These are phyloP conservation scores for Neocatenulostroma microsporum DNA, from an alignment of 2,329 filamentous ascomycete genomes.

Conservation along the genomic window DNA sequence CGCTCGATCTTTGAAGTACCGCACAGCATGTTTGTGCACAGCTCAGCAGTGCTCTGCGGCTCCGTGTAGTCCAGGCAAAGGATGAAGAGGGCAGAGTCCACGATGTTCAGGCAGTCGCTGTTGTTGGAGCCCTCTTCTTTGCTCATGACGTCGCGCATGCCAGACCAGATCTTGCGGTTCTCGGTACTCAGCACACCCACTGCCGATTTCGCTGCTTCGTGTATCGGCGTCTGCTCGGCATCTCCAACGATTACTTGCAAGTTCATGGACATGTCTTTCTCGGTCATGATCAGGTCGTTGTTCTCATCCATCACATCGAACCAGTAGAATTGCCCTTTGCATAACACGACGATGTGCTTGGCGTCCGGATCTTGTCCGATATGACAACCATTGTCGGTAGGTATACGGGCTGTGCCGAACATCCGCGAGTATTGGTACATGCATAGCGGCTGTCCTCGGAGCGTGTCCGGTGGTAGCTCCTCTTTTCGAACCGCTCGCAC, in stretches of 20 bases:
- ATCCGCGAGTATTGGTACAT: conserved; percentile 98
- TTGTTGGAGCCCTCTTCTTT: conserved; percentile 86
- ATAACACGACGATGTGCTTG: conserved; percentile 87
- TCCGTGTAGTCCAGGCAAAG: conserved; percentile 91
- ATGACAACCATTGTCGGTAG: conserved; percentile 88
- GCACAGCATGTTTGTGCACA: conserved; percentile 99
- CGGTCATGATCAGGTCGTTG: conserved; percentile 92
- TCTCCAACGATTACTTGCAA: conserved; percentile 88
- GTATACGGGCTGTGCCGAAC: conserved; percentile 90
- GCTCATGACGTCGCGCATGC: conserved; percentile 77
- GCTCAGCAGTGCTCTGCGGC: conserved; percentile 66
- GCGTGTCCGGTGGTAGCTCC: conserved; percentile 79
- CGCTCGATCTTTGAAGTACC: conserved; percentile 86
- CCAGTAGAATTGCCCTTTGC: conserved; percentile 96
- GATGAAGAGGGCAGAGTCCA: conserved; percentile 88
- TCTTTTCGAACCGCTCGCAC: conserved; percentile 88
- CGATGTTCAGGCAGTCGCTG: conserved; percentile 87
- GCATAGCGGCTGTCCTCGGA: conserved; percentile 77
- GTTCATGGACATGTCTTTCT: conserved; percentile 86
- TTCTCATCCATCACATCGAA: conserved; percentile 96
- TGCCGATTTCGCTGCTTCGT: conserved; percentile 91
- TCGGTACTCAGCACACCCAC: conserved; percentile 91
- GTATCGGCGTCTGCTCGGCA: conserved; percentile 78
- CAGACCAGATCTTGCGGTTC: conserved; percentile 93
- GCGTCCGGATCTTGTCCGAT: conserved; percentile 92